Conservation (phyloP, 305 asterid genomes). For the Fraxinus baroniana region DNA sequence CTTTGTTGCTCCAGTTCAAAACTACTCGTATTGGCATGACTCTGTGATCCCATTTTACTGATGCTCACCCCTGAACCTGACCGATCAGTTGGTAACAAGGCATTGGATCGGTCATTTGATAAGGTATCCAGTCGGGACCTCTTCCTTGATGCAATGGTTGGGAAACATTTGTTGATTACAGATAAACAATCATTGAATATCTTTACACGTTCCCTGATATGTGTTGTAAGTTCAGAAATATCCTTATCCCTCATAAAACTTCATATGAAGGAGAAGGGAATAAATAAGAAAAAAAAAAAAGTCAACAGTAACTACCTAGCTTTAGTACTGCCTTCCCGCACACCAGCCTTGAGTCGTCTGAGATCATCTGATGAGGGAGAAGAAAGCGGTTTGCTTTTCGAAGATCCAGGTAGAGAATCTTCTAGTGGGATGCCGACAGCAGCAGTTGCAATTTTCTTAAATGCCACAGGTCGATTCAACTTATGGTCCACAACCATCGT, state of each 20-base stretch:
- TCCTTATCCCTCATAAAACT: slow-evolving; percentile 20
- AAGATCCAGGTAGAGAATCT: slow-evolving; percentile 57
- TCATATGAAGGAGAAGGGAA: slow-evolving; percentile 7
- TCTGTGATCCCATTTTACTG: slow-evolving; percentile 62
- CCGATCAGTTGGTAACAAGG: slow-evolving; percentile 59
- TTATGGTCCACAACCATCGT: slow-evolving; percentile 78
- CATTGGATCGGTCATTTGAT: slow-evolving; percentile 64
- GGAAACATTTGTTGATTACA: slow-evolving; percentile 81
- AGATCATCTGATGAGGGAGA: slow-evolving; percentile 74
- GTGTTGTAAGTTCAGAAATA: slow-evolving; percentile 28
- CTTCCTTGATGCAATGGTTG: slow-evolving; percentile 73
- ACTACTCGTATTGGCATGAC: slow-evolving; percentile 56
- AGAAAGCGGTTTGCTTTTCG: slow-evolving; percentile 54
- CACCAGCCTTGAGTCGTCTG: slow-evolving; percentile 74
- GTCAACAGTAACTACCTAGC: slow-evolving; percentile 64
- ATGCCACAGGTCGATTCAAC: slow-evolving; percentile 68
- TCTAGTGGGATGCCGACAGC: slow-evolving; percentile 70
- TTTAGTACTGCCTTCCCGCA: slow-evolving; percentile 64
- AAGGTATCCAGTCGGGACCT: slow-evolving; percentile 80
- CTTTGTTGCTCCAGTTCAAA: slow-evolving; percentile 73
- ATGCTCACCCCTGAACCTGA: slow-evolving; percentile 50
- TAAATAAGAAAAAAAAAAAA: slow-evolving; percentile 8
- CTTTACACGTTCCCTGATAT: slow-evolving; percentile 88
- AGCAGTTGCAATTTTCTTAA: slow-evolving; percentile 71
- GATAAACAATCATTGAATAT: slow-evolving; percentile 77